Percentiles rank a stretch among this genome's conserved stretches.
phyloP scores from a whole-genome alignment of 2,329 filamentous ascomycete genomes.

The Graphilbum ipis-grandicollis region DNA sequence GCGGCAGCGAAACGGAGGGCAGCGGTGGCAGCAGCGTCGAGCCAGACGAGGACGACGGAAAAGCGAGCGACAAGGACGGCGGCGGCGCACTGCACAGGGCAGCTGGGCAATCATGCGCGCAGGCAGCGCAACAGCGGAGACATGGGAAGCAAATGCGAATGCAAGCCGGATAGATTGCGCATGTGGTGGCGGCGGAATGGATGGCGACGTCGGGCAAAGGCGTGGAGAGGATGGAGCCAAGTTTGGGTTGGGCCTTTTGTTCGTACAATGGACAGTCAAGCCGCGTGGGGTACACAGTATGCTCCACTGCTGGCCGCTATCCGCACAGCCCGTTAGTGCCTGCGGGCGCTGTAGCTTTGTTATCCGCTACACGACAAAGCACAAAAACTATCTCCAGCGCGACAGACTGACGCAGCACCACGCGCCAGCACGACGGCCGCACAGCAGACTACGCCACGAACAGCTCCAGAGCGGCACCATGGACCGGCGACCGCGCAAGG shows the following conservation, averaged over 20 bases:
- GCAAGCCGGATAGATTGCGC: slow-evolving; percentile 26
- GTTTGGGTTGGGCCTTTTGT: slow-evolving; percentile 1
- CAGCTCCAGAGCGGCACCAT: not conserved
- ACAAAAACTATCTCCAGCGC: too few relatives aligned
- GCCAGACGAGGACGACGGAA: not conserved
- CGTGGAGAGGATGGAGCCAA: not conserved
- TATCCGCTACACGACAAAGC: too few relatives aligned
- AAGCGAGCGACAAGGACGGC: not conserved
- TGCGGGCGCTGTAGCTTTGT: too few relatives aligned
- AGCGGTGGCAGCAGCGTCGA: not conserved
- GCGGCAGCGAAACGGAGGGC: not conserved
- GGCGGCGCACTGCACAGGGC: slow-evolving; percentile 23
- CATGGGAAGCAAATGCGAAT: slow-evolving; percentile 24
- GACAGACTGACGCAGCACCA: too few relatives aligned
- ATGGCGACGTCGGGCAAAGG: not conserved
- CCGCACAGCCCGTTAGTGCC: too few relatives aligned
- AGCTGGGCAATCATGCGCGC: slow-evolving; percentile 24
- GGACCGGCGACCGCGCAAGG: slow-evolving; percentile 2
- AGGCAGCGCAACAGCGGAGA: slow-evolving; percentile 18
- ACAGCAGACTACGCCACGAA: too few relatives aligned
- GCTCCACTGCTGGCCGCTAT: too few relatives aligned
- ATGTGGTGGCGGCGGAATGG: slow-evolving; percentile 17
- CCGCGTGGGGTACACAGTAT: too few relatives aligned
- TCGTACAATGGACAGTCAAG: too few relatives aligned
- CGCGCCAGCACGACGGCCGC: too few relatives aligned